Evolutionary conservation across 768 basidiomycete species (phyloP).

Genomic region (Leccinum incarnatum): DNA sequence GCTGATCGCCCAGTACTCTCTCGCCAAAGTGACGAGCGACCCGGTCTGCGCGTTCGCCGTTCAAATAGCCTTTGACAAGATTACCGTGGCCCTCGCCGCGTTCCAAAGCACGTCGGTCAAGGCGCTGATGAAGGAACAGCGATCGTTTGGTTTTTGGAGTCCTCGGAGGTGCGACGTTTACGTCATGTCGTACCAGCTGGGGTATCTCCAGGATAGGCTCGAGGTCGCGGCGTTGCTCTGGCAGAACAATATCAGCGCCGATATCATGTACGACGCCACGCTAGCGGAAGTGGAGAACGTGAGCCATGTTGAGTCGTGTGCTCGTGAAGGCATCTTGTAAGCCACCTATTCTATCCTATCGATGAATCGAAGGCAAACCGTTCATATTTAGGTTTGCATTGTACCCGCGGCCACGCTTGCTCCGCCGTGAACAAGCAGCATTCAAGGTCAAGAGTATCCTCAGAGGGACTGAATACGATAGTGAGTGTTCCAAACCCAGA

Average conservation of each 20-base stretch:
- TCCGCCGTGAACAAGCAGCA: slow-evolving; percentile 57
- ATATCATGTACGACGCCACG: slow-evolving; percentile 83
- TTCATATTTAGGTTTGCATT: slow-evolving; percentile 44
- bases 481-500: slow-evolving; percentile 36
- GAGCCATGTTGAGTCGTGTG: slow-evolving; percentile 63
- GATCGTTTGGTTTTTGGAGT: slow-evolving; percentile 86
- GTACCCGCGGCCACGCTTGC: slow-evolving; percentile 52
- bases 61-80: slow-evolving; percentile 78
- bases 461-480: slow-evolving; percentile 71
- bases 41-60: slow-evolving; percentile 66
- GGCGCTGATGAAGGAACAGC: slow-evolving; percentile 69
- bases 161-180: slow-evolving; percentile 89
- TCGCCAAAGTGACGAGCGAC: slow-evolving; percentile 52
- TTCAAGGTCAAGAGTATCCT: slow-evolving; percentile 85
- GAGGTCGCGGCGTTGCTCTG: slow-evolving; percentile 76
- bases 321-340: slow-evolving; percentile 82
- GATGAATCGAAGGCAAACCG: neutral
- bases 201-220: slow-evolving; percentile 72
- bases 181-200: slow-evolving; percentile 73
- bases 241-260: slow-evolving; percentile 80
- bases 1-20: slow-evolving; percentile 58
- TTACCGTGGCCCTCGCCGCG: slow-evolving; percentile 62
- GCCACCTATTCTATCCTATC: slow-evolving; percentile 24
- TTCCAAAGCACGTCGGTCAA: slow-evolving; percentile 68
- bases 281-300: slow-evolving; percentile 62